Percentiles rank a stretch among this genome's conserved stretches.
These are phyloP conservation scores for Fusarium robinianum DNA, from an alignment of 2,329 filamentous ascomycete genomes.

Conservation along the genomic window DNA sequence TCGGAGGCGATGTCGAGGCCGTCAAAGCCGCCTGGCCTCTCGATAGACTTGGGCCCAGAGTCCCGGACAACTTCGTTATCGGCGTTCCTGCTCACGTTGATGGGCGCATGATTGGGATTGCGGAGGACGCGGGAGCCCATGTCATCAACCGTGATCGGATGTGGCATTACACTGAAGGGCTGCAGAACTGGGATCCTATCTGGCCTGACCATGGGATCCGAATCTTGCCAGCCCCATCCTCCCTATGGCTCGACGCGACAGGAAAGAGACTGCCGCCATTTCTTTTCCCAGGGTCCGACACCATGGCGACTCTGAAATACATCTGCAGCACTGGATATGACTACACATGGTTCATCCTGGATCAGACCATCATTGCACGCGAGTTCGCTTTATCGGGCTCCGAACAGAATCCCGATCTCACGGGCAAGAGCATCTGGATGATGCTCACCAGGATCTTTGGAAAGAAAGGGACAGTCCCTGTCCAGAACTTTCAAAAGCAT, in stretches of 20 bases:
- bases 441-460: conserved; percentile 56
- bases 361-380: conserved; percentile 61
- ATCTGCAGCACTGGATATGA: conserved; percentile 65
- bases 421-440: conserved; percentile 59
- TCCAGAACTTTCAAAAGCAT: conserved; percentile 63
- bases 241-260: conserved; percentile 65
- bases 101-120: conserved; percentile 63
- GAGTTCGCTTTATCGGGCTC: conserved; percentile 67
- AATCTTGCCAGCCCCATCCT: conserved; percentile 63
- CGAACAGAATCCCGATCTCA: conserved; percentile 66
- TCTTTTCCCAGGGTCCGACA: conserved; percentile 62
- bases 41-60: conserved; percentile 59
- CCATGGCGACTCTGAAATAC: conserved; percentile 60
- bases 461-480: conserved; percentile 56
- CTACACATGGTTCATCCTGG: conserved; percentile 66
- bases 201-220: conserved; percentile 66
- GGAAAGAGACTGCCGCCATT: conserved; percentile 62
- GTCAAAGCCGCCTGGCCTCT: conserved; percentile 63
- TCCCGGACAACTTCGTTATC: conserved; percentile 61
- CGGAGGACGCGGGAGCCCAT: conserved; percentile 56
- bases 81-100: conserved; percentile 69
- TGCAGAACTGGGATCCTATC: conserved; percentile 65
- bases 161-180: conserved; percentile 69
- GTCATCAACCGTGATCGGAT: conserved; percentile 65
- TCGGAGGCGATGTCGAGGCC: conserved; percentile 64